These are phyloP conservation scores for Colletotrichum musae DNA, from an alignment of 2,329 filamentous ascomycete species.

Conservation along the genomic window DNA sequence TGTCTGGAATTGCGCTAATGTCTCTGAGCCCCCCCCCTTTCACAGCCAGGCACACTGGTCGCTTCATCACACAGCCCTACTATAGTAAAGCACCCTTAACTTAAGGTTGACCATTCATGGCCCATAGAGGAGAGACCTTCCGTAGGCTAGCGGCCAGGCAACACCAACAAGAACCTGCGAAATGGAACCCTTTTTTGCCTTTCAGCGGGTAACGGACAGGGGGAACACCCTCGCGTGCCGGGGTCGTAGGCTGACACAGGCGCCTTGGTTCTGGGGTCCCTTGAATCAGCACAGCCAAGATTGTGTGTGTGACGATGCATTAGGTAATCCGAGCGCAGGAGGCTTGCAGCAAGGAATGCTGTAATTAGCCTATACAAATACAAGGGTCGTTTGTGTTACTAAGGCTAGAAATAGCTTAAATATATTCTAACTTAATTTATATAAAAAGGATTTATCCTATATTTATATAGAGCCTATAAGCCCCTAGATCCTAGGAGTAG, in stretches of 20 bases:
- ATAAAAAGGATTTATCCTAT: too few species aligned
- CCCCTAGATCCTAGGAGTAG: too few species aligned
- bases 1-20: neutral
- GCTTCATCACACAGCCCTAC: conserved; percentile 18
- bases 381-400: too few species aligned
- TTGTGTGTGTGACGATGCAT: too few species aligned
- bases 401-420: too few species aligned
- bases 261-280: too few species aligned
- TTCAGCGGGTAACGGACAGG: neutral
- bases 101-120: conserved; percentile 11
- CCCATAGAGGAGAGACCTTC: neutral
- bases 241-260: conserved; percentile 18
- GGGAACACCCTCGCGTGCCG: neutral
- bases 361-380: too few species aligned
- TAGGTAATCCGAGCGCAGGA: too few species aligned
- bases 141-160: neutral
- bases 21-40: conserved; percentile 7
- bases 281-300: too few species aligned
- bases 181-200: neutral
- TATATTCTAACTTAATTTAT: too few species aligned
- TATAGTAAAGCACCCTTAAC: conserved; percentile 1
- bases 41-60: conserved; percentile 15
- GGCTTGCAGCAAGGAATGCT: too few species aligned
- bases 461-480: too few species aligned
- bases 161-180: neutral